Percentiles rank a stretch among this genome's conserved stretches.
Conservation (phyloP, 1,284 basidiomycete genomes). For the Lentinula novae-zelandiae region DNA sequence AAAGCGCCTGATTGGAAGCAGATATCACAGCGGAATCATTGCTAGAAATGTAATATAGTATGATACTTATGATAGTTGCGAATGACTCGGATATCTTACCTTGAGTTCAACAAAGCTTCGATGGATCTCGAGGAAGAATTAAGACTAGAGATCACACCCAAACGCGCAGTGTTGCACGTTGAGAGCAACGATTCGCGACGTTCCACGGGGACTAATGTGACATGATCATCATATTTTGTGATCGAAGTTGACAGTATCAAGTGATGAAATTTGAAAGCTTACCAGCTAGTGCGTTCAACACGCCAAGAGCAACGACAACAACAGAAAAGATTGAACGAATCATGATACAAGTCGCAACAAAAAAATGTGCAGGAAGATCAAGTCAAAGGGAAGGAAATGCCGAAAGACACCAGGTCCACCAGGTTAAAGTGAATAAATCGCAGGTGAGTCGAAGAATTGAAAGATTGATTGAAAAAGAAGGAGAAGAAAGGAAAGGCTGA, state of each 20-base stretch:
- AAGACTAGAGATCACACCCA: constrained; percentile 1
- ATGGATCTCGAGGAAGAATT: neutral
- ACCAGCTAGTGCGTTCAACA: neutral
- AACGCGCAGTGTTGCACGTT: constrained; percentile 1
- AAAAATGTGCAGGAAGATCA: neutral
- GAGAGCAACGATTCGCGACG: neutral
- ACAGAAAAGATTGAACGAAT: neutral
- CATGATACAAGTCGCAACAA: neutral
- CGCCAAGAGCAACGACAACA: neutral
- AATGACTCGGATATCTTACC: neutral
- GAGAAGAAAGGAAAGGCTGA: neutral
- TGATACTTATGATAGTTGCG: too few species aligned
- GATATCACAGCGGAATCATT: neutral
- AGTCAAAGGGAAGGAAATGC: neutral
- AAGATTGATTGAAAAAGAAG: neutral
- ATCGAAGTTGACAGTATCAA: neutral
- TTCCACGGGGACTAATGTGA: neutral
- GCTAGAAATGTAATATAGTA: neutral
- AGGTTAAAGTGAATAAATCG: neutral
- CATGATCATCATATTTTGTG: neutral
- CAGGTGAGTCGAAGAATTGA: neutral
- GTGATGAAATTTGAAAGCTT: neutral
- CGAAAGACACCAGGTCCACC: constrained; percentile 6
- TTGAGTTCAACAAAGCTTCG: neutral
- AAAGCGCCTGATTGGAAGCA: neutral